A percentile compares a stretch with the other conserved stretches of the same genome.
Evolutionary conservation across 768 basidiomycete genomes (phyloP).

Genomic region (Naganishia onofrii): DNA sequence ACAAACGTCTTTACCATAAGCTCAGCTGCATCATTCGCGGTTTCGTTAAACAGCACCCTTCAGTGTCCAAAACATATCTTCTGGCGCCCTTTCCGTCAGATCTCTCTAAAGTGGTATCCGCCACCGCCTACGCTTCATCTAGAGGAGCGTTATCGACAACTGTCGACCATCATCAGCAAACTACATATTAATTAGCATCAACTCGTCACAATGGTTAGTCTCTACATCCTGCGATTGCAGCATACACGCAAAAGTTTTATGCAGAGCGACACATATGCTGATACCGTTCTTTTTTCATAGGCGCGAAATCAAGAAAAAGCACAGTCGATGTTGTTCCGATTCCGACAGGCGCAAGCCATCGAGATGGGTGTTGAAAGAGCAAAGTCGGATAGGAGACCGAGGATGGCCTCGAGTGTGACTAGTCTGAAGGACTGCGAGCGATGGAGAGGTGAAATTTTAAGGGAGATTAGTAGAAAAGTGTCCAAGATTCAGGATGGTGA

Average conservation of each 20-base stretch:
- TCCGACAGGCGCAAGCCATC: constrained; percentile 92
- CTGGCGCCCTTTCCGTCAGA: not conserved
- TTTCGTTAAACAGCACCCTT: no score
- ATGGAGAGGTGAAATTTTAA: constrained; percentile 90
- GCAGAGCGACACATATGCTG: not conserved
- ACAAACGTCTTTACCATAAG: no score
- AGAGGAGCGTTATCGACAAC: not conserved
- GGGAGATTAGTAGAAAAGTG: constrained; percentile 93
- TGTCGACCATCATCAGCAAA: not conserved
- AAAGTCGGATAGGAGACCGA: constrained; percentile 76
- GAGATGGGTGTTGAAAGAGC: constrained; percentile 83
- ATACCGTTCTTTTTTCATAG: constrained; percentile 52
- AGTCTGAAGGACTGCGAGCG: constrained; percentile 88
- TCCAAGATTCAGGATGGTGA: constrained; percentile 94
- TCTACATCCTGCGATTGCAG: no score
- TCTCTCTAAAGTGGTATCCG: not conserved
- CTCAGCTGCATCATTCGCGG: no score
- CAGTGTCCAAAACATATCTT: not conserved
- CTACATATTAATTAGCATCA: not conserved
- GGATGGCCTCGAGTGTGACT: constrained; percentile 88
- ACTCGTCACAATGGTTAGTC: not conserved
- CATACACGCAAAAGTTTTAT: not conserved
- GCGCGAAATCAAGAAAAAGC: constrained; percentile 98
- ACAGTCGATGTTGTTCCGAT: constrained; percentile 62
- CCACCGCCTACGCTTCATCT: not conserved